A percentile compares a stretch with the other conserved stretches of the same genome.
These are phyloP conservation scores for Peronosclerospora sorghi DNA, from an alignment of 352 stramenopile species.

Conservation along the genomic window DNA sequence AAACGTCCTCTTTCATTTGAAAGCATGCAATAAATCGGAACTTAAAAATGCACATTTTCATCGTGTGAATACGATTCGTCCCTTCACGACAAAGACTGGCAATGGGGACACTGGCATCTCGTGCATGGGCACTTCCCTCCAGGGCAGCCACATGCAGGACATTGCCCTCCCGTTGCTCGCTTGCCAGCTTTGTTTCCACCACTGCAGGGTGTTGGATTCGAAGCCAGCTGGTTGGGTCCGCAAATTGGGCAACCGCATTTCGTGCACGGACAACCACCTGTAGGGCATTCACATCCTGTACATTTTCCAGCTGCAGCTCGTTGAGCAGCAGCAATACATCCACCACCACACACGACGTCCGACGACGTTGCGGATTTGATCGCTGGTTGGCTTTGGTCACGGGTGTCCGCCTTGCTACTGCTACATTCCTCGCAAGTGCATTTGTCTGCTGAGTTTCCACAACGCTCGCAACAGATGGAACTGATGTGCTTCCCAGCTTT, in stretches of 20 bases:
- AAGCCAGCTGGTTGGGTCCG: constrained; percentile 2
- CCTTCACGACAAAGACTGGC: constrained; percentile 2
- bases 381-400: constrained; percentile 5
- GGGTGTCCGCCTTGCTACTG: constrained; percentile 2
- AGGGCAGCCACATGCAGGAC: constrained; percentile 16
- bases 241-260: constrained; percentile 14
- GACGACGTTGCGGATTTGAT: constrained; percentile 18
- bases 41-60: too few species aligned
- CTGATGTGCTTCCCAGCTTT: too few species aligned
- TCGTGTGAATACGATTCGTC: neutral
- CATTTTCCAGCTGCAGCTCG: constrained; percentile 10
- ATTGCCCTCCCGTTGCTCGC: constrained; percentile 2
- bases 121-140: constrained; percentile 12
- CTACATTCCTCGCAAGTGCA: constrained; percentile 29
- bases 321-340: constrained; percentile 9
- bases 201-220: neutral
- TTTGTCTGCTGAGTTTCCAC: constrained; percentile 13
- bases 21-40: too few species aligned
- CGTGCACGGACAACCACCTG: constrained; percentile 8
- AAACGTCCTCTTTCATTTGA: neutral
- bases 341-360: constrained; percentile 9
- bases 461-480: constrained; percentile 17
- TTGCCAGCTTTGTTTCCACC: constrained; percentile 1
- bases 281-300: constrained; percentile 10
- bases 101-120: constrained; percentile 10